Base-by-base conservation (phyloP, 83 land plant genomes). In the Picea abies region DNA sequence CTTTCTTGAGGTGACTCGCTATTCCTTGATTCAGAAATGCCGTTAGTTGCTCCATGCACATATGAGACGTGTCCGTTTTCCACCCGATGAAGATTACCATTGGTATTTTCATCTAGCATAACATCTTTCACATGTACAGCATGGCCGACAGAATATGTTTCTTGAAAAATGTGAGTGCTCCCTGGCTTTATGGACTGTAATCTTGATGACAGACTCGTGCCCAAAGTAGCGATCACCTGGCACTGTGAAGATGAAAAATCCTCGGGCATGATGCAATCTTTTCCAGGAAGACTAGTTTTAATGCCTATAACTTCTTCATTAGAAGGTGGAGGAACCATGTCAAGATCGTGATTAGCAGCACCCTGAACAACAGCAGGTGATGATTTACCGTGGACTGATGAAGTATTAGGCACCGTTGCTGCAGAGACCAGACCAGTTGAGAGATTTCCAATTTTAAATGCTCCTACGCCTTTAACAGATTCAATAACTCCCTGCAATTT, bases 391-490 rank as follows among this genome's bases (percentile, higher is more conserved):
- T 29, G 79, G 41, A 19, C 14, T 62, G 35, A 65, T 20, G 37
- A 16, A 29, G 9, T 80, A 29, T 12, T 60, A 25, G 22, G 63
- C 0, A 29, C 25, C 25, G 14, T 66, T 7, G 17, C 56, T 1
- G 29, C 58, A 32, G 67, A 60, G 29, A 71, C 67, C 32, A 78
- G 25, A 39, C 63, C 26, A 60, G 85, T 62, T 26, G 47, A 67
- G 6, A 86, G 56, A 3, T n/a, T 65, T 17, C 44, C 44, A 63
- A 81, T 29, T 23, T 39, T 81, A 37, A 93, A 86, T 47, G 87
- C 80, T 56, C 96, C 96, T 12, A 85, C 89, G 0, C 96, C 93
- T 78, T 90, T 85, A 7, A 93, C 96, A 79, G 96, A 93, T 60
- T 91, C 86, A 52, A 93, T 84, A 52, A 91, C 93, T 41, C 65